Base-by-base conservation (phyloP, 257 asterid genomes). In the Marsdenia floribunda region DNA sequence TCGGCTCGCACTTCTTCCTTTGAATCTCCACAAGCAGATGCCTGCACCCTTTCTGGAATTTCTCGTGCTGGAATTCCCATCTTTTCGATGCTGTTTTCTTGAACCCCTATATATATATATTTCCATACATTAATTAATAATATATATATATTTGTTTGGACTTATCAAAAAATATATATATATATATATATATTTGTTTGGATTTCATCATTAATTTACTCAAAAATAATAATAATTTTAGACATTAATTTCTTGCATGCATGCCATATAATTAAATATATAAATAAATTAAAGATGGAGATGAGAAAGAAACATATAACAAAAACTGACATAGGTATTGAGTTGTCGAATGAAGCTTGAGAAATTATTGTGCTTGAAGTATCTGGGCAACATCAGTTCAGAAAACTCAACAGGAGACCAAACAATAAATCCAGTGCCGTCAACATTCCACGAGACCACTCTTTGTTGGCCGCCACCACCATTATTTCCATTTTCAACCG, bases 31-130 rank as follows among this genome's bases (percentile, higher is more conserved):
- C 54, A 38, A 89, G 80, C 75, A 86, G 63, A 72, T 88, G 82
- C 35, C 80, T 78, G 58, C 65, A 58, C 21, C 91, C 96, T 60
- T 78, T 82, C 76, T 73, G 79, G 77, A 88, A 88, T 73, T 90
- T 90, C 35, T 80, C 88, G n/a, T 88, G 96, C 83, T 78, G 90
- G 53, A 86, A 88, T 77, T 88, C 91, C 93, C 90, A 86, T 58
- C 88, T 78, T 61, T 83, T 86, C 3, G 91, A 55, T 21, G 89
- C 80, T n/a, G 83, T 78, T 82, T 89, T 86, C 88, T 77, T 87
- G 92, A 89, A 89, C 2, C 92, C 89, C 89, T 82, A 35, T 60
- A 11, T 16, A 5, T 40, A 40, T 40, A 40, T 40, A 40, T 40
- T 40, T 5, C 4, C 46, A 42, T 5, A 42, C 5, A 42, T 29